Base-by-base conservation (phyloP, 2,329 filamentous ascomycete species). In the Talaromyces sp. region DNA sequence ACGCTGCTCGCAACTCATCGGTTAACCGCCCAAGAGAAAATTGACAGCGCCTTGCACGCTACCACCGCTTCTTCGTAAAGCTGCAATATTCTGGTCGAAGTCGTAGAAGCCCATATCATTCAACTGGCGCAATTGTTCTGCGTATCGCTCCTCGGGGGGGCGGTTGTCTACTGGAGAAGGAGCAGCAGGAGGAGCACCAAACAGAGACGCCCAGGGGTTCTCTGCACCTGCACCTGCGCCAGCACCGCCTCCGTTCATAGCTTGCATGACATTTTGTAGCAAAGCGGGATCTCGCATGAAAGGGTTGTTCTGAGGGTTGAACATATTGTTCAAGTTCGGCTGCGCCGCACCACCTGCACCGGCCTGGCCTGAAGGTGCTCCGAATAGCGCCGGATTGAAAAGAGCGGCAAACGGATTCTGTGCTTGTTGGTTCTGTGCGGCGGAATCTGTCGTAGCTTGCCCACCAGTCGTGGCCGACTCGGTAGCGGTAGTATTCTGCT, bases 101-200 rank as follows among this genome's bases (percentile, higher is more conserved):
- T 99, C 93, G 75, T 88, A 97, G 80, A 99, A 99, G 3, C 95
- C 95, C 95, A 99, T 99, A 70, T 98, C 95, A 77, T 99, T 99
- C 68, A 99, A 81, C 80, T 98, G 93, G 67, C 92, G 85, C 59
- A 99, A 83, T 79, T 99, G 94, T 37, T 91, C 89, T 3, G 91
- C 93, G 72, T 97, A 99, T 66, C 92, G 84, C 79, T 98, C 95
- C 82, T 99, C 95, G 0, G 95, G 94, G 4, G 95, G 93, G 68
- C 94, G 86, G 73, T 85, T 96, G 79, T 99, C 95, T 2, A 78
- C 2, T 85, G 79, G 5, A 17, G n/a, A 15, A 39, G 31, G 25
- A 41, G 92, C 90, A 43, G 60, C 59, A 19, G 86, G 79, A 13
- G 85, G 77, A 31, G 74, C 74, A 84, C 86, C 85, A 41, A 81